Conservation (phyloP, 768 basidiomycete species). For the Lactarius evosmus region DNA sequence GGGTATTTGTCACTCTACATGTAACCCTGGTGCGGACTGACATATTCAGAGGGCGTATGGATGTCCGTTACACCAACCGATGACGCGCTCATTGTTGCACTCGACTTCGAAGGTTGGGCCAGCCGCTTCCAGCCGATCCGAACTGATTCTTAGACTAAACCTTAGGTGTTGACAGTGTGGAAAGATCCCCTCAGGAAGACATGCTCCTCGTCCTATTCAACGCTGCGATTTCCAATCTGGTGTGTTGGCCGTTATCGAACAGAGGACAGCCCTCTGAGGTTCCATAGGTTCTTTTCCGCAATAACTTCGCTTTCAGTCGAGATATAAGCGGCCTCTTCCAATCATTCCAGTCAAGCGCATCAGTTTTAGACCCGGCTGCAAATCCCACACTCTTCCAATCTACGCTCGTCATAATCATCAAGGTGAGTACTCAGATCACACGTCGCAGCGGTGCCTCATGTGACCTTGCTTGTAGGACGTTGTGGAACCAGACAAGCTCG, state of each 20-base stretch:
- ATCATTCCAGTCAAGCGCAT: slow-evolving; percentile 55
- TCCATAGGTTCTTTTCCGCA: slow-evolving; percentile 42
- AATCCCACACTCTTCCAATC: slow-evolving; percentile 60
- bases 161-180: slow-evolving; percentile 58
- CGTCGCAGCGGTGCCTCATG: neutral
- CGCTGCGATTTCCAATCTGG: neutral
- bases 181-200: slow-evolving; percentile 48
- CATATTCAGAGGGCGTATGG: slow-evolving; percentile 52
- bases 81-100: neutral
- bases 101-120: slow-evolving; percentile 30
- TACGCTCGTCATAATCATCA: slow-evolving; percentile 58
- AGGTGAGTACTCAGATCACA: slow-evolving; percentile 36
- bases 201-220: neutral
- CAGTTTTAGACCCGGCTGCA: slow-evolving; percentile 54
- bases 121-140: neutral
- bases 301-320: slow-evolving; percentile 50
- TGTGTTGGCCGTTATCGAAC: neutral
- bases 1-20: slow-evolving; percentile 27
- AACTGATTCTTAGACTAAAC: neutral
- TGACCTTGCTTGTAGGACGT: slow-evolving; percentile 45
- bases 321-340: slow-evolving; percentile 59
- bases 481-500: slow-evolving; percentile 54
- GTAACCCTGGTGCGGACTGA: neutral
- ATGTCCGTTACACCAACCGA: slow-evolving; percentile 39
- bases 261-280: slow-evolving; percentile 41